Base-by-base conservation (phyloP, 768 basidiomycete species). In the Calvatia gigantea region DNA sequence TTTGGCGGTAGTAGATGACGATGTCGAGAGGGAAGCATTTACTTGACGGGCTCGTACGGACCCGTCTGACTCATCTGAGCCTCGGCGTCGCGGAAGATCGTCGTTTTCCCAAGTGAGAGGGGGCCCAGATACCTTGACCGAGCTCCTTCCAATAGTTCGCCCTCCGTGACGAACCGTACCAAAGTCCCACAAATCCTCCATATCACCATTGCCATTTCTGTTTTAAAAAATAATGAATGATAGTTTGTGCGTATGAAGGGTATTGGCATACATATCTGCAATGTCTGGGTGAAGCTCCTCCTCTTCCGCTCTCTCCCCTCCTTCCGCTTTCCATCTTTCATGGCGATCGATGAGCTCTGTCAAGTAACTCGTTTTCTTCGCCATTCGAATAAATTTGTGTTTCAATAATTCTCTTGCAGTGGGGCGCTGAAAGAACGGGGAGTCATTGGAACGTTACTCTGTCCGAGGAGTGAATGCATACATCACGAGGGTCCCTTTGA, bases 291-390 rank as follows among this genome's bases (percentile, higher is more conserved):
- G 78, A 56, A 81, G 76, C 55, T 89, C 85, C 52, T 89, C 84
- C 58, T 93, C 89, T 47, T 89, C 85, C 14, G 75, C 71, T 43
- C 85, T 78, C 31, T 85, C 88, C 15, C 93, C 93, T 12, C 91
- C 92, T 64, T 97, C 92, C 1, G 86, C 84, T 69, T 82, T 91
- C 94, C 94, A 99, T 57, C 92, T 80, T 64, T 98, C 94, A 58
- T 92, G 89, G 28, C 94, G 81, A 59, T 98, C 96, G 59, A 98
- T 97, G 37, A 99, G 77, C 68, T 99, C 97, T 0, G 94, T 96
- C 58, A 99, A 75, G 66, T 97, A 98, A 64, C 70, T 91, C 7
- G 94, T 87, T 76, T 97, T 97, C 76, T 93, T 94, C 17, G 96
- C 96, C 80, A 90, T 87, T 58, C 89, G 82, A 60, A 98, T 84